These are phyloP conservation scores for Aurinia saxatilis DNA, from an alignment of 345 rosid species.

Conservation along the genomic window DNA sequence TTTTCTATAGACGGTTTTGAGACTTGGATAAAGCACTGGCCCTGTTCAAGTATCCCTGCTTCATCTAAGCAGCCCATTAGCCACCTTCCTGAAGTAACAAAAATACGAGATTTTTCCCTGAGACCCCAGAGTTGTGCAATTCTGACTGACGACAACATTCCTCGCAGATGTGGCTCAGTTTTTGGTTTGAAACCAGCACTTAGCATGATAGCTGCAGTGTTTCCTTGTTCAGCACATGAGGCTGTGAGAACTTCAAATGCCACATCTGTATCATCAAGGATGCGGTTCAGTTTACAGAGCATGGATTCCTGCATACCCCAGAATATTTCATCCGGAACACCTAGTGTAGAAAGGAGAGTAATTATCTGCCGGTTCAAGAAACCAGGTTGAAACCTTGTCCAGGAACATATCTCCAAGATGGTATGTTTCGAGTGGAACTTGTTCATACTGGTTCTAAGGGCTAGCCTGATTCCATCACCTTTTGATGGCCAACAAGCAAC, in stretches of 20 bases:
- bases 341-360: slow-evolving; percentile 54
- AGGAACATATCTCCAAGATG: slow-evolving; percentile 71
- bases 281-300: slow-evolving; percentile 53
- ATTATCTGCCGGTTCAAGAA: slow-evolving; percentile 88
- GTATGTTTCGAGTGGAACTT: slow-evolving; percentile 67
- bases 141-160: slow-evolving; percentile 79
- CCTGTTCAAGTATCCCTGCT: slow-evolving; percentile 70
- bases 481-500: slow-evolving; percentile 87
- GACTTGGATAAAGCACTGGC: slow-evolving; percentile 88
- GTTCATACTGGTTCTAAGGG: slow-evolving; percentile 64
- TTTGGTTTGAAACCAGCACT: slow-evolving; percentile 83
- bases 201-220: slow-evolving; percentile 81
- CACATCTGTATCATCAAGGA: slow-evolving; percentile 56
- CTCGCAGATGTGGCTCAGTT: slow-evolving; percentile 70
- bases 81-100: slow-evolving; percentile 80
- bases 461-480: slow-evolving; percentile 51
- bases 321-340: slow-evolving; percentile 62
- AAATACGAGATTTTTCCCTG: slow-evolving; percentile 79
- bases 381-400: slow-evolving; percentile 94
- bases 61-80: slow-evolving; percentile 93
- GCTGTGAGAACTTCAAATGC: slow-evolving; percentile 82
- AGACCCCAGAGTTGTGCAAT: slow-evolving; percentile 87
- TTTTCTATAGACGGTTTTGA: slow-evolving; percentile 63
- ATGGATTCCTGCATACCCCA: slow-evolving; percentile 68
- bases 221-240: slow-evolving; percentile 72